Base-by-base conservation (phyloP, 345 rosid genomes). In the Citrus trifoliata region DNA sequence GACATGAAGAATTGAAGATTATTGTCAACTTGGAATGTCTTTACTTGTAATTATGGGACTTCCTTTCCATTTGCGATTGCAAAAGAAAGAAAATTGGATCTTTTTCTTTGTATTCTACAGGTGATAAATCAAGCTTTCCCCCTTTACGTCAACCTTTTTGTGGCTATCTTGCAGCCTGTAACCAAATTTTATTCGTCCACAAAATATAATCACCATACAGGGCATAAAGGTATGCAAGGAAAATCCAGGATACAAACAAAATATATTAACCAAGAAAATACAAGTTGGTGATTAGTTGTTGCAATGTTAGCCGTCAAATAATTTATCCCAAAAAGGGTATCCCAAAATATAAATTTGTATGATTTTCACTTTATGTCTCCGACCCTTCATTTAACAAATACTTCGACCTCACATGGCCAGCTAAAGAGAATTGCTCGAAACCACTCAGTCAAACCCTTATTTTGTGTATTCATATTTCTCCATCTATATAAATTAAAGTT, bases 1-100 rank as follows among this genome's bases (percentile, higher is more conserved):
- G 71, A 61, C 61, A 70, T 40, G 33, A 76, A 81, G 82, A 85
- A 71, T 73, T 40, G 27, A 76, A 81, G 82, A 82, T 78, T 73
- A 67, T 66, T 73, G 67, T 56, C 76, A 69, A 73, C 56, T 27
- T 72, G 73, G 48, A 76, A 75, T 37, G 74, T 78, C 82, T 78
- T 66, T 77, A 37, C 27, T 63, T 19, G 64, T 48, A 58, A 70
- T 73, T 77, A 68, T 83, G 82, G 48, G 59, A 75, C 27, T 63
- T 48, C 51, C 72, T 46, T 46, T 13, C 51, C 51, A 13, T 46
- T 46, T 3, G 51, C 51, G 27, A 75, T 69, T 70, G 61, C 55
- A 68, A 58, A 72, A 56, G 61, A 22, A 66, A 53, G 38, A 58
- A 73, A 81, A 65, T 46, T 25, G 61, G 56, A 27, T 66, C 1